Evolutionary conservation across 768 basidiomycete species (phyloP), one percentile per base, ranked within the genome.

Genomic region (Panaeolus cyanescens): DNA sequence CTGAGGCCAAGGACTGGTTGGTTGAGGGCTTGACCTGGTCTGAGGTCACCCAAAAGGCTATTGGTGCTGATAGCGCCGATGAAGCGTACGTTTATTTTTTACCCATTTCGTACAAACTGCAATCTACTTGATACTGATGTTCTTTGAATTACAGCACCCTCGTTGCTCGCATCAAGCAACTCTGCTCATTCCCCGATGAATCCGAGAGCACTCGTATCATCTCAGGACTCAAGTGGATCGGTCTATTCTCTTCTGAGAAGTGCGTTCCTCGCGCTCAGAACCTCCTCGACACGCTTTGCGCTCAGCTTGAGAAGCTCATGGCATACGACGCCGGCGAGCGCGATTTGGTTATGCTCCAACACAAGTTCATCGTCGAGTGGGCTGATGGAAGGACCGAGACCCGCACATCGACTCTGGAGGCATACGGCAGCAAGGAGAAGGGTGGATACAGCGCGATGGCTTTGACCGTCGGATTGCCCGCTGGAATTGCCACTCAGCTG

Each of bases 261-360:
- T 85, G 88, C 31, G 78, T 71, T 31, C 80, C 87, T 1, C 85
- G 91, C 39, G 86, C 80, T 32, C 82, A 83, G 33, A 95, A 92
- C 77, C 83, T 96, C 65, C 86, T 99, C 65, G 95, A 97, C 76
- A 96, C 97, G 3, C 89, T 99, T 62, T 97, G 96, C 72, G 92
- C 86, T 2, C 88, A 83, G 20, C 85, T 99, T 54, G 96, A 99
- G 81, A 85, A 81, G 62, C 83, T 96, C 72, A 97, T 98, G 93
- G 85, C 88, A 75, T 98, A 96, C 77, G 91, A 89, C 64, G 77
- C 81, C 53, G 93, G 93, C 64, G 95, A 99, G 77, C 89, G 93
- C 10, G 96, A 99, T 75, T 85, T 99, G 62, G 93, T 99, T 62
- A 93, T 99, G 89, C 87, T 99, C 58, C 96, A 98, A 78, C 96